These are phyloP conservation scores for Manihot esculenta DNA, from an alignment of 441 rosid species.

Conservation along the genomic window DNA sequence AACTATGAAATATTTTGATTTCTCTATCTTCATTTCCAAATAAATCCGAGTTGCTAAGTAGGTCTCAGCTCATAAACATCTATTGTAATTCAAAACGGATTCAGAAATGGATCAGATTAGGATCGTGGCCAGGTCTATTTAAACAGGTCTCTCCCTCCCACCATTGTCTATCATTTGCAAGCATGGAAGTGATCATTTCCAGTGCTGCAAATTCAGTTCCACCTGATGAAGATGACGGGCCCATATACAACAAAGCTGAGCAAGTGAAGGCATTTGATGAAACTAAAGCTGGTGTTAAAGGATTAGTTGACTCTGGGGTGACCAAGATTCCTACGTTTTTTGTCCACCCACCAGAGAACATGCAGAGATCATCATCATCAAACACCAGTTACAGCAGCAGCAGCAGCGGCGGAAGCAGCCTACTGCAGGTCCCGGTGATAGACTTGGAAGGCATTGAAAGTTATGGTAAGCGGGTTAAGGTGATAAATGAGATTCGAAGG, in stretches of 20 bases:
- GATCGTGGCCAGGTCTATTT: no score
- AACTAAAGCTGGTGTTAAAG: constrained; percentile 49
- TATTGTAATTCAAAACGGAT: no score
- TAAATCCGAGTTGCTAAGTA: no score
- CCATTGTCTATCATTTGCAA: no score
- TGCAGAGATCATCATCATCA: not conserved
- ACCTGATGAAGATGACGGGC: not conserved
- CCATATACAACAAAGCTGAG: constrained; percentile 31
- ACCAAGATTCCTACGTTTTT: constrained; percentile 42
- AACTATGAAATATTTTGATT: no score
- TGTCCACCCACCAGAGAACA: constrained; percentile 34
- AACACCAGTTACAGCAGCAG: not conserved
- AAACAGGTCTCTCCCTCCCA: no score
- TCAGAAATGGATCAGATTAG: no score
- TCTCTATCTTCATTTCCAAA: no score
- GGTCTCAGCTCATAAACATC: no score
- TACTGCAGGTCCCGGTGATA: constrained; percentile 43
- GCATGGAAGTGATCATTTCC: no score
- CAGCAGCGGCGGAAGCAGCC: not conserved
- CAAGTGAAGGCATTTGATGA: constrained; percentile 47
- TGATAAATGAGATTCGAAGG: constrained; percentile 32
- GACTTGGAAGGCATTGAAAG: constrained; percentile 37
- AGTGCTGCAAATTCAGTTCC: no score
- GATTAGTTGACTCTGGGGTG: constrained; percentile 42
- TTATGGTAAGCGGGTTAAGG: constrained; percentile 15